Base-by-base conservation (phyloP, 2,329 filamentous ascomycete genomes). In the Botrytis porri region DNA sequence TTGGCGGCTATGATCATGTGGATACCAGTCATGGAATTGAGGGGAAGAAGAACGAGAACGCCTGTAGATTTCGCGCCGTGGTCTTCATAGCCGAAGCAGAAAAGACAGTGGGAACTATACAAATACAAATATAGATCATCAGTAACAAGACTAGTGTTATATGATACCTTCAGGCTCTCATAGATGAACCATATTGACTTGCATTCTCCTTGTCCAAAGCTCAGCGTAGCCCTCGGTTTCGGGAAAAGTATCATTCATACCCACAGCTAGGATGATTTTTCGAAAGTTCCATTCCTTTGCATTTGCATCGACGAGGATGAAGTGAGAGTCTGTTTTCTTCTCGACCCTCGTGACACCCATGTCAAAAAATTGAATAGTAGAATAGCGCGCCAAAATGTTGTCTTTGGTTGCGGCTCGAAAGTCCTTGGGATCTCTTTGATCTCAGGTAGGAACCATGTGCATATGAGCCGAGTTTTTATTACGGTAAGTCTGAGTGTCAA, bases 81-180 rank as follows among this genome's bases (percentile, higher is more conserved):
- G 66, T 89, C 85, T 75, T 90, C 88, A 78, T 84, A 89, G 10
- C 88, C 88, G 9, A 89, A 83, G 79, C 87, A 90, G 76, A 86
- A 88, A 1, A 90, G 83, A 75, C 88, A 90, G 76, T 89, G 87
- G 75, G 86, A 89, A 65, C 84, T 85, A 59, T 3, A 41, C 4
- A 14, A 4, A 41, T 41, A 16, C 45, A n/a, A n/a, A n/a, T n/a
- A n/a, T n/a, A n/a, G n/a, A n/a, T n/a, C n/a, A n/a, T n/a, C n/a
- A n/a, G n/a, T n/a, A n/a, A n/a, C n/a, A n/a, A n/a, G n/a, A n/a
- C n/a, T n/a, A n/a, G n/a, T n/a, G n/a, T n/a, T n/a, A n/a, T n/a
- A n/a, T n/a, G n/a, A n/a, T n/a, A n/a, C n/a, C n/a, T 57, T 57
- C 32, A 20, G 14, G 5, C 32, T 32, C 54, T 57, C 16, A 12